Evolutionary conservation across 306 rosid species (phyloP).

Genomic region (Canavalia ensiformis): DNA sequence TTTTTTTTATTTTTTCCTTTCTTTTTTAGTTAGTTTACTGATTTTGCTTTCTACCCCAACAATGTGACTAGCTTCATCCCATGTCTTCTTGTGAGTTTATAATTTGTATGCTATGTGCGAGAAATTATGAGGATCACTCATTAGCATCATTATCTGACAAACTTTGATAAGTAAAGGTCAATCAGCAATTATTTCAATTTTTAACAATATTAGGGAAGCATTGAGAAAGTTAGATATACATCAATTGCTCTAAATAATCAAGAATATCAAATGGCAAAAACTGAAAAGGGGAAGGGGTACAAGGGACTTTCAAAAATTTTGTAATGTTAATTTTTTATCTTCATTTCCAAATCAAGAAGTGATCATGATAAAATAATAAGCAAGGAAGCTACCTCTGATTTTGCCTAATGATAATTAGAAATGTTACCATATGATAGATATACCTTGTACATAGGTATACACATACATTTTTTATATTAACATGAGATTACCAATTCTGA

Average conservation of each 20-base stretch:
- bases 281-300: neutral
- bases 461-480: slow-evolving; percentile 13
- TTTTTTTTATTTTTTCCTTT: neutral
- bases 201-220: neutral
- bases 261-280: neutral
- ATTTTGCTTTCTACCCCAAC: slow-evolving; percentile 4
- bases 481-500: slow-evolving; percentile 41
- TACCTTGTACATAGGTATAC: neutral
- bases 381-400: slow-evolving; percentile 26
- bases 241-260: neutral
- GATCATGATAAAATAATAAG: neutral
- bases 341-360: slow-evolving; percentile 19
- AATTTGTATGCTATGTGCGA: neutral
- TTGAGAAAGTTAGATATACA: neutral
- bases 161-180: neutral
- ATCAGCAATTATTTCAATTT: slow-evolving; percentile 1
- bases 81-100: slow-evolving; percentile 20
- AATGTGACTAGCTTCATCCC: slow-evolving; percentile 8
- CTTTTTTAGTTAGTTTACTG: neutral
- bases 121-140: slow-evolving; percentile 9
- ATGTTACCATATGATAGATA: slow-evolving; percentile 12
- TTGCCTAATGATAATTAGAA: neutral
- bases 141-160: slow-evolving; percentile 14
- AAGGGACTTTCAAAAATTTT: slow-evolving; percentile 9
- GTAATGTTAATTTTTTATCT: slow-evolving; percentile 25